Conservation (phyloP, 1,139 yeast species). For the Maudiozyma humilis region DNA sequence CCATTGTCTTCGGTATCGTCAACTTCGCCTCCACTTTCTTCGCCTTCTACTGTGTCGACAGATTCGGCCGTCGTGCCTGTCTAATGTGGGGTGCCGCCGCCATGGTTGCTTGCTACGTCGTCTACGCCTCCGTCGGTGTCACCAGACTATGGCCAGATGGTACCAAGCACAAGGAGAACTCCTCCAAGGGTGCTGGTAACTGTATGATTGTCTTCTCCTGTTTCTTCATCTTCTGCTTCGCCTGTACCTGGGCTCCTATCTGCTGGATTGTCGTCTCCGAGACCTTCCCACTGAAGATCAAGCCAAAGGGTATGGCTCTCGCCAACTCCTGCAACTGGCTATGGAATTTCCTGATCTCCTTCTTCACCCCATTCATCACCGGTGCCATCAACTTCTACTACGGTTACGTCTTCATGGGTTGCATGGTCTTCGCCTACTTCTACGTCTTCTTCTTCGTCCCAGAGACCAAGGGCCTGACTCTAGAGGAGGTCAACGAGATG, state of each 20-base stretch:
- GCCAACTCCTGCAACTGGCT: constrained; percentile 10
- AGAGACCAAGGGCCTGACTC: constrained; percentile 14
- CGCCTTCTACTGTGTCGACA: constrained; percentile 11
- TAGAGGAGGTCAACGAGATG: constrained; percentile 15
- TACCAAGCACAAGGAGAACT: too few species aligned
- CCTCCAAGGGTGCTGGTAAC: too few species aligned
- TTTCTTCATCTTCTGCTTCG: constrained; percentile 14
- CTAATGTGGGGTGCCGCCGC: constrained; percentile 15
- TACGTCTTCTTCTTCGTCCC: constrained; percentile 14
- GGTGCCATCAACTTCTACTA: constrained; percentile 13
- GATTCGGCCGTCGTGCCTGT: constrained; percentile 14
- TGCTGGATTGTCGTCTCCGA: constrained; percentile 13
- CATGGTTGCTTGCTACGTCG: constrained; percentile 12
- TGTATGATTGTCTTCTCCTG: too few species aligned
- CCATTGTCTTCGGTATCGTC: constrained; percentile 15
- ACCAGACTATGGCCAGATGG: too few species aligned
- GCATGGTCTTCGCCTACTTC: constrained; percentile 9
- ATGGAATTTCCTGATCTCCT: constrained; percentile 13
- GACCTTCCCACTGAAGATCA: constrained; percentile 14
- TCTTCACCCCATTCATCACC: constrained; percentile 15
- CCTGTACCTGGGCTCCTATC: constrained; percentile 16
- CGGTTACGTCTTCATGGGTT: too few species aligned
- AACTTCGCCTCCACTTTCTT: constrained; percentile 13
- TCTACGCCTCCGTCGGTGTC: constrained; percentile 15
- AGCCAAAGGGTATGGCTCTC: constrained; percentile 14